These are phyloP conservation scores for Ceratocystis diversiconidia DNA, from an alignment of 2,329 filamentous ascomycete genomes.

Conservation along the genomic window DNA sequence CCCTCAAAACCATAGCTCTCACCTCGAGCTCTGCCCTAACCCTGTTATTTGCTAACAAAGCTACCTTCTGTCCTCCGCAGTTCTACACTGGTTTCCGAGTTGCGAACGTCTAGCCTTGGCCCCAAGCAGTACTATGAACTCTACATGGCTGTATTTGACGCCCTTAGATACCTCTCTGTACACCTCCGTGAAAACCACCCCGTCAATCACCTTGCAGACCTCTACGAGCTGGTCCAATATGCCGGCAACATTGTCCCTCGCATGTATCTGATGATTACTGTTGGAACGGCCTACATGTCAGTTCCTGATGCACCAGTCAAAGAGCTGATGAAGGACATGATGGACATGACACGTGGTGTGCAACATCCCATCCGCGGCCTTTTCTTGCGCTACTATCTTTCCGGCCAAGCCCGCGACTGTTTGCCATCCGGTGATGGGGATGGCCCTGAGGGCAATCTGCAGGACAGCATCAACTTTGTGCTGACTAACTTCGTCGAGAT, in stretches of 20 bases:
- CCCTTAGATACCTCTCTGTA: constrained; percentile 85
- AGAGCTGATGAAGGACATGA: constrained; percentile 99
- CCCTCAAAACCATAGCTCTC: not conserved
- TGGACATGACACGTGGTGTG: constrained; percentile 98
- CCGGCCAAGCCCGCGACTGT: constrained; percentile 82
- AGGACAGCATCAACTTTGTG: constrained; percentile 96
- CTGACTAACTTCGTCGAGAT: constrained; percentile 99
- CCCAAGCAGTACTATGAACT: constrained; percentile 99
- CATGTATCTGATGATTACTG: constrained; percentile 97
- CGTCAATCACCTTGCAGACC: constrained; percentile 90
- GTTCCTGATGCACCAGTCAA: constrained; percentile 97
- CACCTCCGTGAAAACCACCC: constrained; percentile 96
- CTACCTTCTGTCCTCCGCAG: constrained; percentile 34
- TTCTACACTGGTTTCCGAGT: constrained; percentile 94
- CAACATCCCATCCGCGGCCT: constrained; percentile 92
- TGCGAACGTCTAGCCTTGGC: constrained; percentile 91
- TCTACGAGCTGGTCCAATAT: constrained; percentile 97
- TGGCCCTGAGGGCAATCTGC: constrained; percentile 85
- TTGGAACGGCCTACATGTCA: constrained; percentile 97
- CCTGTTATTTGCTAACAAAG: not conserved
- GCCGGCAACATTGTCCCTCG: constrained; percentile 94
- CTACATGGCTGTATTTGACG: constrained; percentile 98
- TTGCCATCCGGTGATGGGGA: constrained; percentile 71
- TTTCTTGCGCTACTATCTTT: constrained; percentile 91
- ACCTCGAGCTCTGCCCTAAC: not conserved